phyloP scores from a whole-genome alignment of 441 rosid genomes.

The Croton setiger region DNA sequence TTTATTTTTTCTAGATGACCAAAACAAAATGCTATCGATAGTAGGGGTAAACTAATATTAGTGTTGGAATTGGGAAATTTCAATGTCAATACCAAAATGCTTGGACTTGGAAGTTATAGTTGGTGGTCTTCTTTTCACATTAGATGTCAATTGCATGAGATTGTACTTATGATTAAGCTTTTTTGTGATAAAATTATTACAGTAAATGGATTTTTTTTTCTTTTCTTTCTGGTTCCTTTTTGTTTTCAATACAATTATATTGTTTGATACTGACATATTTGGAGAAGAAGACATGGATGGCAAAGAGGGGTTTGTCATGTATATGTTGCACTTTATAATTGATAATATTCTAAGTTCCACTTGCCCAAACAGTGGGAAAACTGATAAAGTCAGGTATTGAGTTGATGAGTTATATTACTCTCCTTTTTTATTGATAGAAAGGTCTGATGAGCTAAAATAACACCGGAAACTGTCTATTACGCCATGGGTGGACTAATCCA shows the following conservation, averaged over 20 bases:
- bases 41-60: background rate
- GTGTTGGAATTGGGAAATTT: too few relatives aligned
- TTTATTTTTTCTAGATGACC: slow-evolving; percentile 1
- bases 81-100: background rate
- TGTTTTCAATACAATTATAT: background rate
- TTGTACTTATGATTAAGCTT: too few relatives aligned
- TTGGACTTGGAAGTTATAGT: background rate
- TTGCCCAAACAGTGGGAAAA: background rate
- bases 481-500: too few relatives aligned
- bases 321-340: background rate
- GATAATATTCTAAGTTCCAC: background rate
- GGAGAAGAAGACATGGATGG: background rate
- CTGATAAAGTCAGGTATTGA: too few relatives aligned
- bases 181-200: too few relatives aligned
- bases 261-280: background rate
- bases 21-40: slow-evolving; percentile 7
- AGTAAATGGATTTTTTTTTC: too few relatives aligned
- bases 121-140: too few relatives aligned
- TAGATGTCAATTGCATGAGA: too few relatives aligned
- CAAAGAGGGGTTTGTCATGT: background rate
- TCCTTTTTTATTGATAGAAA: background rate
- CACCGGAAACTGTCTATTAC: too few relatives aligned
- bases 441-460: too few relatives aligned
- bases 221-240: background rate
- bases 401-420: background rate